Percentiles rank a stretch among this genome's conserved stretches.
Conservation (phyloP, 2,329 filamentous ascomycete species). For the Fusarium nelsonii region DNA sequence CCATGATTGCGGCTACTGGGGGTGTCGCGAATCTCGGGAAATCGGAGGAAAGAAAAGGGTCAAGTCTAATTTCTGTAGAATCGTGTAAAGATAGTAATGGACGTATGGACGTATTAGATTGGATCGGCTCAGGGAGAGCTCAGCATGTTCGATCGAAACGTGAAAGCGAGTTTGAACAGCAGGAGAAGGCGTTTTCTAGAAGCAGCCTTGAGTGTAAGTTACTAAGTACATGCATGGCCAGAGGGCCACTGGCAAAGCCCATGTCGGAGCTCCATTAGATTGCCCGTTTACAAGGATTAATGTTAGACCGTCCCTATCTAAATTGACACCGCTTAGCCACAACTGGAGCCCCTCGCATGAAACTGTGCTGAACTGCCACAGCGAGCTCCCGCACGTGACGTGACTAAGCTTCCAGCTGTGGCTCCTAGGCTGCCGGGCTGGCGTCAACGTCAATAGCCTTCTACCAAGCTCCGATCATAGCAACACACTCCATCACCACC, state of each 20-base stretch:
- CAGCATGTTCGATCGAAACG: slow-evolving; percentile 38
- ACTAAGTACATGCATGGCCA: slow-evolving; percentile 29
- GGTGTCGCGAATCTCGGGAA: slow-evolving; percentile 33
- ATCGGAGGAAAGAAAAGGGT: slow-evolving; percentile 18
- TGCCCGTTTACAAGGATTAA: slow-evolving; percentile 49
- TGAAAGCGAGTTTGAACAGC: slow-evolving; percentile 9
- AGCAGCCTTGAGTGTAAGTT: slow-evolving; percentile 40
- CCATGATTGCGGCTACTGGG: slow-evolving; percentile 49
- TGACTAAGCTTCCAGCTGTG: slow-evolving; percentile 49
- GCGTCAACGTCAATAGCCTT: slow-evolving; percentile 52
- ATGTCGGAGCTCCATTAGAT: slow-evolving; percentile 31
- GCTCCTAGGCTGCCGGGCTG: slow-evolving; percentile 52
- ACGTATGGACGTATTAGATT: slow-evolving; percentile 13
- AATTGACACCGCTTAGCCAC: slow-evolving; percentile 21
- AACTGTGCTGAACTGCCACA: slow-evolving; percentile 30
- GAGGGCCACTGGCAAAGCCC: slow-evolving; percentile 35
- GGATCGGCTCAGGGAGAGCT: slow-evolving; percentile 38
- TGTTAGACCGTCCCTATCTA: slow-evolving; percentile 45
- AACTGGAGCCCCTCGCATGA: slow-evolving; percentile 9
- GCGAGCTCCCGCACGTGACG: slow-evolving; percentile 40
- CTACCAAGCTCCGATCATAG: slow-evolving; percentile 44
- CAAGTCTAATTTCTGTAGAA: slow-evolving; percentile 4
- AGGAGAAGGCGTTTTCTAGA: slow-evolving; percentile 28
- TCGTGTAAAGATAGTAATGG: not conserved
- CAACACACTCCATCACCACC: slow-evolving; percentile 35